phyloP scores from a whole-genome alignment of 2,329 filamentous ascomycete genomes.

The Ustulina deusta region DNA sequence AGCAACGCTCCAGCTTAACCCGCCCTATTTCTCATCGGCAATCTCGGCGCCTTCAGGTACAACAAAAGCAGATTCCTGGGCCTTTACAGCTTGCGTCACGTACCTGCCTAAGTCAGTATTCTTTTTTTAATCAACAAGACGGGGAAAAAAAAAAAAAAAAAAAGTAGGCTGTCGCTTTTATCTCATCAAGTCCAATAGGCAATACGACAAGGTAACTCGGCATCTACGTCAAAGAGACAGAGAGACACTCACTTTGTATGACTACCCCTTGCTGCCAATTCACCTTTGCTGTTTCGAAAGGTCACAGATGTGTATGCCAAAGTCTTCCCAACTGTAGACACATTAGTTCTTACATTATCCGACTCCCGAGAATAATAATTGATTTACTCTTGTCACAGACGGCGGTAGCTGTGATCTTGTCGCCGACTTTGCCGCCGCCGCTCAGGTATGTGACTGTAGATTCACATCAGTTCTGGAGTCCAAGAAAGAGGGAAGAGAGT shows the following conservation, averaged over 20 bases:
- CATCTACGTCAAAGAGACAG: background rate
- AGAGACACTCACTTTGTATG: conserved; percentile 69
- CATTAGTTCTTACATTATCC: background rate
- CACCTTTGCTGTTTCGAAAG: conserved; percentile 69
- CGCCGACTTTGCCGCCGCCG: conserved; percentile 68
- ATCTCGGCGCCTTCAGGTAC: conserved; percentile 43
- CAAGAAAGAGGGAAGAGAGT: background rate
- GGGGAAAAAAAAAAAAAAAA: background rate
- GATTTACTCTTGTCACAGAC: conserved; percentile 70
- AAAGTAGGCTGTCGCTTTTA: background rate
- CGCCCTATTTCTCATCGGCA: conserved; percentile 37
- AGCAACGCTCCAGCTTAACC: background rate
- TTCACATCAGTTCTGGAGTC: conserved; percentile 26
- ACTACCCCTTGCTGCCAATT: conserved; percentile 71
- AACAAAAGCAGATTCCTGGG: conserved; percentile 44
- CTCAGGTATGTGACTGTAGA: conserved; percentile 71
- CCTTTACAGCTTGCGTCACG: conserved; percentile 52
- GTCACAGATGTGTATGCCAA: conserved; percentile 71
- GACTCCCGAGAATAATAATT: background rate
- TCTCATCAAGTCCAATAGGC: background rate
- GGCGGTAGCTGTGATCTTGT: conserved; percentile 67
- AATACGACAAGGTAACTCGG: background rate
- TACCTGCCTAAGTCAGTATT: conserved; percentile 53
- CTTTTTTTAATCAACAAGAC: background rate
- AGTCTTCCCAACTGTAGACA: conserved; percentile 68